phyloP scores from a whole-genome alignment of 345 rosid species.

The Lenwebbia sp. region DNA sequence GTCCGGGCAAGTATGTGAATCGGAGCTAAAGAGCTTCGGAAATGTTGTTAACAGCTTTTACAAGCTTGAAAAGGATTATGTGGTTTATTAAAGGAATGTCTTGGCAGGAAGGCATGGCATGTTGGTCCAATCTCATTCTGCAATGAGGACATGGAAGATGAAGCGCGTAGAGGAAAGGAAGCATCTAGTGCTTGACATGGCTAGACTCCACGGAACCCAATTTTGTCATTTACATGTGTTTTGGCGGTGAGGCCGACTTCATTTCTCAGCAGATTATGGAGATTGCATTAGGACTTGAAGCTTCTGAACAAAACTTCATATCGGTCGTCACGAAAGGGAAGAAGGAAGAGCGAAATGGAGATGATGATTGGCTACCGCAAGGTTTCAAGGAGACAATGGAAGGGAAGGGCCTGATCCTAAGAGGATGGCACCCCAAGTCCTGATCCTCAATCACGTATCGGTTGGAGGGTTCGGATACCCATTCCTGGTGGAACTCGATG shows the following conservation, averaged over 20 bases:
- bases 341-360: not conserved
- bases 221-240: slow-evolving; percentile 7
- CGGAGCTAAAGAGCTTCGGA: slow-evolving; percentile 13
- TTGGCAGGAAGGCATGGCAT: slow-evolving; percentile 30
- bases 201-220: slow-evolving; percentile 5
- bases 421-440: not conserved
- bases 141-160: not conserved
- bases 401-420: not conserved
- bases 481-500: not conserved
- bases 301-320: not conserved
- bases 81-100: slow-evolving; percentile 18
- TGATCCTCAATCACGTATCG: not conserved
- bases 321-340: slow-evolving; percentile 1
- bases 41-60: slow-evolving; percentile 35
- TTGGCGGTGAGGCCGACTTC: not conserved
- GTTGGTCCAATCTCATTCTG: slow-evolving; percentile 28
- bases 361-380: not conserved
- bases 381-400: slow-evolving; percentile 15
- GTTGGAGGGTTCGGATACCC: not conserved
- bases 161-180: slow-evolving; percentile 5
- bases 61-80: slow-evolving; percentile 30
- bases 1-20: not conserved
- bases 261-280: slow-evolving; percentile 1
- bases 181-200: slow-evolving; percentile 11
- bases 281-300: slow-evolving; percentile 9